Evolutionary conservation across 768 basidiomycete genomes (phyloP).

Genomic region (Guyanaporus albipodus): DNA sequence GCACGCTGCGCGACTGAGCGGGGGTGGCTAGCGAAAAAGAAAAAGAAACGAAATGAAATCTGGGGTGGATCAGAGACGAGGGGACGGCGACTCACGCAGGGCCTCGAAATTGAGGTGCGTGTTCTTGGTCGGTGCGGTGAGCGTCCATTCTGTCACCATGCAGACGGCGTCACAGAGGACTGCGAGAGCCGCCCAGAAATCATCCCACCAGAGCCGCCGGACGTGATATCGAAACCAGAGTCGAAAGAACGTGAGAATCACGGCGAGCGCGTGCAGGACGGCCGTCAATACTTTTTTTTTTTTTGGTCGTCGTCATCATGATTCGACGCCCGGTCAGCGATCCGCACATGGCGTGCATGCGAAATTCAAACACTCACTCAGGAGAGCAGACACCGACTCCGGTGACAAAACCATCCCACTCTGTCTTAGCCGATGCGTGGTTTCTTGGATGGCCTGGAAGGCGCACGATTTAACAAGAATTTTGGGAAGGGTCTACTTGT

Average conservation of each 20-base stretch:
- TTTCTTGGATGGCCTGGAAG: neutral
- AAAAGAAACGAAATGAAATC: no score
- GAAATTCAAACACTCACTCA: constrained; percentile 13
- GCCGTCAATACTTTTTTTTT: constrained; percentile 21
- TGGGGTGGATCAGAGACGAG: no score
- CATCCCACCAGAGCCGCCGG: constrained; percentile 29
- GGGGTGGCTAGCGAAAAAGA: constrained; percentile 23
- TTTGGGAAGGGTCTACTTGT: neutral
- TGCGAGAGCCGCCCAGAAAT: constrained; percentile 22
- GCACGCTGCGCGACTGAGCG: constrained; percentile 13
- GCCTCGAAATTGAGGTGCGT: constrained; percentile 8
- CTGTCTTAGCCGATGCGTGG: neutral
- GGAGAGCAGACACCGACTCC: constrained; percentile 10
- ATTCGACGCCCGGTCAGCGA: no score
- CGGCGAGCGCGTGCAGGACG: constrained; percentile 16
- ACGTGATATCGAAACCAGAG: constrained; percentile 24
- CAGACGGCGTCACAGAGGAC: constrained; percentile 9
- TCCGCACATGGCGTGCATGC: no score
- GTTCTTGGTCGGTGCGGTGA: constrained; percentile 26
- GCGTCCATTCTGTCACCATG: constrained; percentile 13
- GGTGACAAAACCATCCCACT: constrained; percentile 13
- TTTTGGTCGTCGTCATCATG: no score
- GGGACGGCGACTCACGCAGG: constrained; percentile 11
- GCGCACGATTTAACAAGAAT: no score
- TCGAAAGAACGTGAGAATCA: constrained; percentile 24